Base-by-base conservation (phyloP, 2,329 filamentous ascomycete species). In the Fusarium secorum region DNA sequence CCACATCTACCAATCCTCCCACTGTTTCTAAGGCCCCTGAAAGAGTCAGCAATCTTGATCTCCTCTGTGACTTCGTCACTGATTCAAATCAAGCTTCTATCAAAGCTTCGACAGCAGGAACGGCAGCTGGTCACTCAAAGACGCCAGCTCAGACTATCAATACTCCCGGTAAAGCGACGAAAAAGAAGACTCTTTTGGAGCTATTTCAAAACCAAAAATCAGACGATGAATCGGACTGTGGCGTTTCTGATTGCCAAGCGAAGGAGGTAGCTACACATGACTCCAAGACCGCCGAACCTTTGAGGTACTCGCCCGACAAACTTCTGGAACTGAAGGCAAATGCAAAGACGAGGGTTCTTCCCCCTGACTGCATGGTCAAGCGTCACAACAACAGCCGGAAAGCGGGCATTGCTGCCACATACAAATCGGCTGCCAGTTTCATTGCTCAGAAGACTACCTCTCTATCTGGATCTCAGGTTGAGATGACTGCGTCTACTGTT, bases 221-320 rank as follows among this genome's bases (percentile, higher is more conserved):
- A 41, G 63, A 66, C 2, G 60, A 56, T 24, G 52, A 66, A 20
- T 42, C 56, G 18, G 53, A 57, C 4, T 49, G 35, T 18, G 32
- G 22, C 7, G 6, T 39, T 6, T 32, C 57, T 18, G 11, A 28
- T n/a, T 28, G 30, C 18, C 54, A 60, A 28, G 24, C 45, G 24
- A 39, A 63, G 22, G 18, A 54, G 17, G 54, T 48, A 48, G 3
- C 48, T 26, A 15, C 42, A 13, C 49, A 39, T 30, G 49, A 60
- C n/a, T 20, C 61, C n/a, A 41, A 24, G n/a, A 11, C 26, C 26
- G 24, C 52, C 20, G 13, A 30, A 6, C 9, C 45, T 32, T 52
- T 53, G 18, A 63, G 30, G 38, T 65, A 62, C 24, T 55, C 45
- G 14, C 44, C 57, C 35, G 69, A 51, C 32, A 57, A 71, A 32